Evolutionary conservation across 2,329 filamentous ascomycete genomes (phyloP).

Genomic region (Neurospora crassa): DNA sequence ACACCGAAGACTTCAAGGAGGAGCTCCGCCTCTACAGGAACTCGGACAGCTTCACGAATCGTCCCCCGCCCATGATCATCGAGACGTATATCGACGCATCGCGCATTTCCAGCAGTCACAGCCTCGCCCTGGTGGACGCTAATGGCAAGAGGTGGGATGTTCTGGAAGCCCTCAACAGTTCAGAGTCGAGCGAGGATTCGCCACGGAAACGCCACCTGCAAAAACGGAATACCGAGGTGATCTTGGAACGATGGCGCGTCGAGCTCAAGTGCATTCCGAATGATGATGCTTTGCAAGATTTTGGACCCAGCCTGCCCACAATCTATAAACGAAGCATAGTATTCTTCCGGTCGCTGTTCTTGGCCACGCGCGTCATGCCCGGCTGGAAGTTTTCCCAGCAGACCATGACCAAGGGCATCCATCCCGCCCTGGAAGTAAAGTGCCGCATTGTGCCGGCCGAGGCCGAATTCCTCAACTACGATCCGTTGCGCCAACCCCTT

Average conservation of each 20-base stretch:
- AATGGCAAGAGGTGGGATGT: conserved; percentile 91
- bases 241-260: conserved; percentile 86
- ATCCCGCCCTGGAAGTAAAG: conserved; percentile 58
- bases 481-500: conserved; percentile 63
- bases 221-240: conserved; percentile 57
- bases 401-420: conserved; percentile 61
- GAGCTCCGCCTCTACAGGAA: conserved; percentile 74
- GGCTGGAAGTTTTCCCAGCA: conserved; percentile 76
- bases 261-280: conserved; percentile 58
- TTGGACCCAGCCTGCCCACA: conserved; percentile 61
- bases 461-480: conserved; percentile 43
- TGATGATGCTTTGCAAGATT: conserved; percentile 40
- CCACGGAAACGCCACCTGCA: conserved; percentile 22
- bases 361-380: conserved; percentile 72
- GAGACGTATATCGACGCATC: conserved; percentile 83
- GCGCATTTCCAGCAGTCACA: conserved; percentile 72
- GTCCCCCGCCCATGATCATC: conserved; percentile 75
- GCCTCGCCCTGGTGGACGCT: conserved; percentile 79
- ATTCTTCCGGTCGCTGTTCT: conserved; percentile 81
- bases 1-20: conserved; percentile 78
- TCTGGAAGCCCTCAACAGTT: conserved; percentile 65
- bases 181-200: conserved; percentile 41
- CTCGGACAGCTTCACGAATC: conserved; percentile 66
- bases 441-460: conserved; percentile 68
- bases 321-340: conserved; percentile 97